Conservation (phyloP, 148 eudicot species). For the Dianthus caryophyllus region DNA sequence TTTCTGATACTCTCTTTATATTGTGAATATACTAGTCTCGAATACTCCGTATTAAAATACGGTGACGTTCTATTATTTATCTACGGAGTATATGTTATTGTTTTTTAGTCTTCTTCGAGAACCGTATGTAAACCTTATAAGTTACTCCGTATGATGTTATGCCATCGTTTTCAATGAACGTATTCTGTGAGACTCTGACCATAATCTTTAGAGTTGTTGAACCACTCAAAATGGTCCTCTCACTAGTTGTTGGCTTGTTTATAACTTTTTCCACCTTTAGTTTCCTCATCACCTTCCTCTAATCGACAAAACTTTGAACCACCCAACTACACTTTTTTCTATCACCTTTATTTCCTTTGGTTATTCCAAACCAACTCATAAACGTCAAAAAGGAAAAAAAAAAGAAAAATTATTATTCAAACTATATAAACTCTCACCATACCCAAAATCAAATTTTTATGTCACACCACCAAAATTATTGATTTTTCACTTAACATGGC, state of each 20-base stretch:
- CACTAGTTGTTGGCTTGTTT: neutral
- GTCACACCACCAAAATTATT: neutral
- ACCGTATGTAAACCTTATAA: neutral
- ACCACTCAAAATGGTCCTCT: neutral
- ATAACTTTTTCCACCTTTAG: neutral
- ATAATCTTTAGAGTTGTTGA: neutral
- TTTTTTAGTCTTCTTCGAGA: too few species aligned
- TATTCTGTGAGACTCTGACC: neutral
- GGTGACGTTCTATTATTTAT: too few species aligned
- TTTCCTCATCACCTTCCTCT: neutral
- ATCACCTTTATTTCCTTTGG: conserved; percentile 9
- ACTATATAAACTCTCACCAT: conserved; percentile 7
- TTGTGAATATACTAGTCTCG: too few species aligned
- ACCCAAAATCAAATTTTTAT: neutral
- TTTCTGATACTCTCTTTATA: too few species aligned
- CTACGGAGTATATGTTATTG: too few species aligned
- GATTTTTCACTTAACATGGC: conserved; percentile 11
- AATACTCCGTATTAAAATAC: too few species aligned
- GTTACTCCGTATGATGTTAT: neutral
- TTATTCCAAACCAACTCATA: conserved; percentile 10
- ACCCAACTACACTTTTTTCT: neutral
- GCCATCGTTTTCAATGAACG: neutral
- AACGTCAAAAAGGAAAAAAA: too few species aligned
- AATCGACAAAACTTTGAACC: neutral
- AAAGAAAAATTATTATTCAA: conserved; percentile 13